Percentiles rank a stretch among this genome's conserved stretches.
These are phyloP conservation scores for Schizosaccharomyces japonicus DNA, from an alignment of 805 yeast genomes.

Conservation along the genomic window DNA sequence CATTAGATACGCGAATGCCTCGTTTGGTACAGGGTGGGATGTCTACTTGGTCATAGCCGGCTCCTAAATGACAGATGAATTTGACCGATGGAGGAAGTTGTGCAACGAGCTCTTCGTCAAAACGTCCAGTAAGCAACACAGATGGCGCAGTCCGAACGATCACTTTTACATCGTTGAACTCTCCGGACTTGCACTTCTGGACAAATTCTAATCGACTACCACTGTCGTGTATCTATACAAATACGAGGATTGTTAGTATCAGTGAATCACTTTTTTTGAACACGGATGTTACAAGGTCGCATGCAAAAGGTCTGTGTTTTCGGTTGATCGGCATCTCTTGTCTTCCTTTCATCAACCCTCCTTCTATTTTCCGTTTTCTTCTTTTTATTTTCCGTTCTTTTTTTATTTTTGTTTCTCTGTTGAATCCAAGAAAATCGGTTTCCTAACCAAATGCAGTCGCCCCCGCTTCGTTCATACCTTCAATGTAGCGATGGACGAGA, in stretches of 20 bases:
- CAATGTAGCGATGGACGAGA: too few relatives aligned
- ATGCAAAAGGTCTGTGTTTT: too few relatives aligned
- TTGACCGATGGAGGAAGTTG: conserved; percentile 32
- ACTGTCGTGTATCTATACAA: conserved; percentile 8
- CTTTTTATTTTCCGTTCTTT: not conserved
- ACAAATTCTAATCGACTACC: conserved; percentile 19
- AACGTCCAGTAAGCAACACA: conserved; percentile 31
- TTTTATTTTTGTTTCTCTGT: too few relatives aligned
- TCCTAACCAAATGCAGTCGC: too few relatives aligned
- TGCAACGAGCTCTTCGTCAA: conserved; percentile 35
- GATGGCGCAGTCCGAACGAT: conserved; percentile 33
- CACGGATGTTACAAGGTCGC: too few relatives aligned
- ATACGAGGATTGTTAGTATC: not conserved
- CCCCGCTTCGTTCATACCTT: too few relatives aligned
- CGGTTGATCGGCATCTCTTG: too few relatives aligned
- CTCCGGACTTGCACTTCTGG: conserved; percentile 18
- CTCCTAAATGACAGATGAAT: conserved; percentile 40
- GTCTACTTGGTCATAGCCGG: conserved; percentile 47
- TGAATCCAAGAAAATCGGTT: too few relatives aligned
- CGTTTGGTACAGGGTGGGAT: conserved; percentile 26
- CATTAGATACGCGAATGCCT: conserved; percentile 39
- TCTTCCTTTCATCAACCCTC: not conserved
- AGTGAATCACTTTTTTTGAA: not conserved
- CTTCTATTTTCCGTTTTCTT: not conserved
- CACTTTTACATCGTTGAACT: conserved; percentile 17